Percentiles rank a stretch among this genome's conserved stretches.
phyloP scores from a whole-genome alignment of 2,329 filamentous ascomycete species.

The Colletotrichum filicis region DNA sequence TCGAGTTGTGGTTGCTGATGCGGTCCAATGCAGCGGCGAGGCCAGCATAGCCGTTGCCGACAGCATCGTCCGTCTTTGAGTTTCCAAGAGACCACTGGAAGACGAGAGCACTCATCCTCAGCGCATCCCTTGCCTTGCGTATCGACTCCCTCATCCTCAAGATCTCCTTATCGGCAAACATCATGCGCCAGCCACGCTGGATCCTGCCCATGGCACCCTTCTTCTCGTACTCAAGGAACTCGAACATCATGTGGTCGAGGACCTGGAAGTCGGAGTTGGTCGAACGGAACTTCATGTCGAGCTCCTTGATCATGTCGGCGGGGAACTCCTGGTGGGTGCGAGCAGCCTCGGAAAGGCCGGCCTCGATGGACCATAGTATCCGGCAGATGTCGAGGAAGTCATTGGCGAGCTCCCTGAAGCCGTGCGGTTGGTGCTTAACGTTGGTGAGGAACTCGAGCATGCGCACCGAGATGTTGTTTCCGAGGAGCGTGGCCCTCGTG shows the following conservation, averaged over 20 bases:
- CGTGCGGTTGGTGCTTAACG: conserved; percentile 63
- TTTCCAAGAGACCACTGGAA: conserved; percentile 74
- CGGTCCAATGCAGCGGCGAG: conserved; percentile 72
- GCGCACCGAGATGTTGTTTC: conserved; percentile 72
- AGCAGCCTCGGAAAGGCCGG: conserved; percentile 67
- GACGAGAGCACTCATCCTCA: conserved; percentile 72
- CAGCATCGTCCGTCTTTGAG: conserved; percentile 66
- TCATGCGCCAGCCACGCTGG: conserved; percentile 70
- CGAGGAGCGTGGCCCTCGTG: conserved; percentile 66
- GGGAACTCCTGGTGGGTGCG: conserved; percentile 65
- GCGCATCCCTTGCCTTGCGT: conserved; percentile 66
- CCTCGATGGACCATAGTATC: conserved; percentile 75
- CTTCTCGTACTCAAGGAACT: conserved; percentile 71
- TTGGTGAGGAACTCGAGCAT: conserved; percentile 73
- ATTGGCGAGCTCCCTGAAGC: conserved; percentile 69
- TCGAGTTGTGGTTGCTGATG: conserved; percentile 47
- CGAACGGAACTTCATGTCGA: conserved; percentile 71
- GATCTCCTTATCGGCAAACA: conserved; percentile 71
- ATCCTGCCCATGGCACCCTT: conserved; percentile 70
- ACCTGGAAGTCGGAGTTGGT: conserved; percentile 71
- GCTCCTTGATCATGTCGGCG: conserved; percentile 69
- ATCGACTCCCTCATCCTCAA: conserved; percentile 68
- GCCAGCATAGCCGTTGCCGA: conserved; percentile 75
- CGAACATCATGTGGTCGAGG: conserved; percentile 71
- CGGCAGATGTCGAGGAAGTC: conserved; percentile 76